phyloP scores from a whole-genome alignment of 148 eudicot genomes.

The Chenopodium formosanum region DNA sequence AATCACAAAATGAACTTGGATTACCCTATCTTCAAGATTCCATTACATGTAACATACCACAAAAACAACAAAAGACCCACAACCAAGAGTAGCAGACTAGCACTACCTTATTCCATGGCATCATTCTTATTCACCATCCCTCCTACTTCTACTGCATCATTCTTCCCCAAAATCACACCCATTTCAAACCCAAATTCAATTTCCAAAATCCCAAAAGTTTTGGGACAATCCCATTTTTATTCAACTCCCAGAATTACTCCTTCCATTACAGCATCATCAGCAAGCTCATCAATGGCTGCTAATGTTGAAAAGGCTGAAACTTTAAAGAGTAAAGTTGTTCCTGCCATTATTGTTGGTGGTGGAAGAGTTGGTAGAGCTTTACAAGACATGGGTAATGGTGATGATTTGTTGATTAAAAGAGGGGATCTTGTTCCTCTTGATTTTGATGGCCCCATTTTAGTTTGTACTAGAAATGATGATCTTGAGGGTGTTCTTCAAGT shows the following conservation, averaged over 20 bases:
- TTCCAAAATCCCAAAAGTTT: slow-evolving; percentile 21
- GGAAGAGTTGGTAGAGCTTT: slow-evolving; percentile 87
- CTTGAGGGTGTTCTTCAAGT: slow-evolving; percentile 82
- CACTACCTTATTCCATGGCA: slow-evolving; percentile 27
- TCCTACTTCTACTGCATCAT: slow-evolving; percentile 18
- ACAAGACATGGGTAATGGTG: slow-evolving; percentile 76
- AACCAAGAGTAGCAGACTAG: not conserved
- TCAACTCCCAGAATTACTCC: slow-evolving; percentile 8
- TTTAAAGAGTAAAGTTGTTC: slow-evolving; percentile 41
- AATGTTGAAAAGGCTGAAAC: slow-evolving; percentile 15
- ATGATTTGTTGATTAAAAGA: slow-evolving; percentile 73
- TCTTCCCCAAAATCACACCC: slow-evolving; percentile 19
- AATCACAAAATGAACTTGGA: too few species aligned
- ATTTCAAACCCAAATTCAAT: slow-evolving; percentile 42
- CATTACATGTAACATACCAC: not conserved
- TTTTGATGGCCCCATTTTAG: slow-evolving; percentile 81
- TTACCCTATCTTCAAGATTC: too few species aligned
- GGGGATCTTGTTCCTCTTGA: slow-evolving; percentile 78
- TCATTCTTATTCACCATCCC: slow-evolving; percentile 23
- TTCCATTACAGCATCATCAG: slow-evolving; percentile 11
- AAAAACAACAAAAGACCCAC: slow-evolving; percentile 4
- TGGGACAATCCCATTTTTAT: not conserved
- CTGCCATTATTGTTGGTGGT: slow-evolving; percentile 86
- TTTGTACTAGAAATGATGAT: slow-evolving; percentile 92
- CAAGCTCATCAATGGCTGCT: slow-evolving; percentile 28